Evolutionary conservation across 768 basidiomycete genomes (phyloP).

Genomic region (Leccinum obscurum): DNA sequence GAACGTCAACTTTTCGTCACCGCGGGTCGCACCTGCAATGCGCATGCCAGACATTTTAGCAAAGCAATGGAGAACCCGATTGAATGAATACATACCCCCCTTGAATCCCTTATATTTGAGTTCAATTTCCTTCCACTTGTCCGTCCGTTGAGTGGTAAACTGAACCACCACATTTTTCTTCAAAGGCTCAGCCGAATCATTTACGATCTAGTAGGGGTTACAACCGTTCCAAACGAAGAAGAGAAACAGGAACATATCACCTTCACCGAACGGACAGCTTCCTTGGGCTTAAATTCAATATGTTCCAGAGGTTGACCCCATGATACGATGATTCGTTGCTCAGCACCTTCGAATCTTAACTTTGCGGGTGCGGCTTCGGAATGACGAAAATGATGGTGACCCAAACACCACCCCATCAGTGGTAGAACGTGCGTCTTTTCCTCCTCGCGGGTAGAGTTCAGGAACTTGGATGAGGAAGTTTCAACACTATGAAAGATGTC

Average conservation of each 20-base stretch:
- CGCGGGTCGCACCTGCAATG: conserved; percentile 19
- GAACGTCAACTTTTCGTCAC: conserved; percentile 14
- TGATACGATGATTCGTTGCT: conserved; percentile 11
- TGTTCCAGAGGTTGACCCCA: conserved; percentile 10
- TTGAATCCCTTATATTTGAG: conserved; percentile 21
- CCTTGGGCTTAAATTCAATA: conserved; percentile 19
- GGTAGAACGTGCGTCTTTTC: conserved; percentile 16
- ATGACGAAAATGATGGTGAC: conserved; percentile 19
- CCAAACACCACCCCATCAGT: conserved; percentile 31
- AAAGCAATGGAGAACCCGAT: neutral
- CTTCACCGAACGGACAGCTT: conserved; percentile 12
- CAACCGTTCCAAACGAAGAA: neutral
- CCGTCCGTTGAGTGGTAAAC: conserved; percentile 10
- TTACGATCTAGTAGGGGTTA: conserved; percentile 25
- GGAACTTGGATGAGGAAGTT: conserved; percentile 31
- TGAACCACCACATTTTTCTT: conserved; percentile 23
- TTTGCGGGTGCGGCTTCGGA: conserved; percentile 11
- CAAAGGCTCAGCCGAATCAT: conserved; percentile 10
- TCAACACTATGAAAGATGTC: conserved; percentile 19
- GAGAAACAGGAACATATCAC: conserved; percentile 12
- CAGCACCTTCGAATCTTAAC: conserved; percentile 15
- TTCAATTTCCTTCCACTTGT: conserved; percentile 12
- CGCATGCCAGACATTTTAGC: neutral
- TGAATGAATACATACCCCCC: conserved; percentile 23
- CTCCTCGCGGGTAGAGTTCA: conserved; percentile 16